phyloP scores from a whole-genome alignment of 768 basidiomycete genomes.

The Hirschioporus abietinus region DNA sequence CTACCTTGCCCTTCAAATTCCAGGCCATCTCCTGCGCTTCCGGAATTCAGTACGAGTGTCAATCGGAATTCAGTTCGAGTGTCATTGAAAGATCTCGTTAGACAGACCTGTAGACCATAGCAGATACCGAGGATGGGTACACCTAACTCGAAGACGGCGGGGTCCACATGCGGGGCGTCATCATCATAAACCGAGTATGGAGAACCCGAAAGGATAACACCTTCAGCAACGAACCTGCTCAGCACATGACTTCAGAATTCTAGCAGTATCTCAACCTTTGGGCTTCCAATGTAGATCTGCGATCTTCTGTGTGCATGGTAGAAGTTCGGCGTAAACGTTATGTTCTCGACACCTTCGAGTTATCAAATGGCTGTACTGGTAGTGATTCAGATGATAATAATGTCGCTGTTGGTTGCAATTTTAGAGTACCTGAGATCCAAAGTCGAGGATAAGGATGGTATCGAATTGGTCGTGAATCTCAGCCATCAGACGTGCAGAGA shows the following conservation, averaged over 20 bases:
- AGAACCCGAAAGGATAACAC: slow-evolving; percentile 95
- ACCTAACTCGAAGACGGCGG: slow-evolving; percentile 79
- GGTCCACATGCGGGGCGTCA: slow-evolving; percentile 91
- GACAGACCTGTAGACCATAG: slow-evolving; percentile 85
- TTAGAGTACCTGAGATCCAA: slow-evolving; percentile 82
- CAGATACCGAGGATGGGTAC: slow-evolving; percentile 96
- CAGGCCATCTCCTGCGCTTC: slow-evolving; percentile 81
- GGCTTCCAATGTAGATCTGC: slow-evolving; percentile 88
- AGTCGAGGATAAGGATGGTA: slow-evolving; percentile 93
- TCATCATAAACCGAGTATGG: slow-evolving; percentile 96
- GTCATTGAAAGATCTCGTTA: background rate
- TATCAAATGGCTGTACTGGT: slow-evolving; percentile 94
- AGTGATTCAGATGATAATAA: slow-evolving; percentile 12
- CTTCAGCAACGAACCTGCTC: slow-evolving; percentile 30
- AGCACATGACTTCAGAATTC: background rate
- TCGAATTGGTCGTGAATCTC: slow-evolving; percentile 96
- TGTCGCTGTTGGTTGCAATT: background rate
- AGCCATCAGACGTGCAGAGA: slow-evolving; percentile 40
- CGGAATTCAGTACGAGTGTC: background rate
- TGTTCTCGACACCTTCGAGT: slow-evolving; percentile 96
- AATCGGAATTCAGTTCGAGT: background rate
- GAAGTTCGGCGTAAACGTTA: slow-evolving; percentile 94
- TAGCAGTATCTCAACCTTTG: slow-evolving; percentile 54
- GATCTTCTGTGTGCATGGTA: slow-evolving; percentile 93
- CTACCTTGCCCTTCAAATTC: slow-evolving; percentile 79